Base-by-base conservation (phyloP, 441 rosid genomes). In the Gossypium gossypioides region DNA sequence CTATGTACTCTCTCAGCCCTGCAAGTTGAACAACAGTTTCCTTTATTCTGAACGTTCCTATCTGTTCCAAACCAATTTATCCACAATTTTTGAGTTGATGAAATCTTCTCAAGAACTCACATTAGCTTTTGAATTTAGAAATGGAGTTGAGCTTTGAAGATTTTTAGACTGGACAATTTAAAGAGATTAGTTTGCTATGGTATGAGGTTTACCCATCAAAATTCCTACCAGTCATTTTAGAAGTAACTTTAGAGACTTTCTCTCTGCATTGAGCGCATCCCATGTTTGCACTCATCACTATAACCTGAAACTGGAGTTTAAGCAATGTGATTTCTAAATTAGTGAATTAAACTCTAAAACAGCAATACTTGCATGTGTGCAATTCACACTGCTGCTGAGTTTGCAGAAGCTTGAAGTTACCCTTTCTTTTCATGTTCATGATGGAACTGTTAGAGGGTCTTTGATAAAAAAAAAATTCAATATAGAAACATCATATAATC, bases 201-300 rank as follows among this genome's bases (percentile, higher is more conserved):
- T 29, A 29, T 29, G 32, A 29, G 6, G 6, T 29, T 29, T 29
- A 29, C 32, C 37, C 62, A 50, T 52, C 1, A 25, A 16, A 51
- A 4, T 66, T 55, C 84, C 15, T 60, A 89, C 95, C 91, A 1
- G 81, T 66, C 82, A 88, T 80, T 76, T 79, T 88, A 19, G 90
- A 83, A 48, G 82, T 58, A 69, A 87, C 12, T 48, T 42, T 72
- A 7, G 84, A 72, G 72, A 86, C 87, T 72, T 85, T 80, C 73
- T 72, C 74, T 44, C 75, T 84, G 44, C 97, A 89, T 60, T 22
- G 50, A 62, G 59, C 73, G 62, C 95, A 89, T 40, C 88, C 82
- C 79, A 81, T 69, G 80, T 85, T 85, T 76, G 88, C 93, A 10
- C 75, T 73, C 79, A 91, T 75, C 74, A 79, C 91, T 66, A 89